Evolutionary conservation across 75 land plant species (phyloP), one percentile per base, ranked within the genome.

Genomic region (Larix kaempferi): DNA sequence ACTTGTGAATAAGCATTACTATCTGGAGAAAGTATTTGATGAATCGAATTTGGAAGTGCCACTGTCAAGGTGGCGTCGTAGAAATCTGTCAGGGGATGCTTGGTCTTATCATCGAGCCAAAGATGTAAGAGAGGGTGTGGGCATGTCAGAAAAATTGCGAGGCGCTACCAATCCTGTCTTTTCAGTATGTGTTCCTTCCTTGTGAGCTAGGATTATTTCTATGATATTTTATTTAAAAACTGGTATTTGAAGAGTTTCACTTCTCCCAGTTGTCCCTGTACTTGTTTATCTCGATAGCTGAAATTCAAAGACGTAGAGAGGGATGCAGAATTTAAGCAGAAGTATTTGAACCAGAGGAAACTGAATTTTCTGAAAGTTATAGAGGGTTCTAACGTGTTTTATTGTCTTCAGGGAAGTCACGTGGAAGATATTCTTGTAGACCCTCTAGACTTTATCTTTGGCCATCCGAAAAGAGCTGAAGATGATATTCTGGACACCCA

Each of bases 381-480:
- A 25, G 26, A 49, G n/a, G 25, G 25, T 23, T 54, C 17, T 49
- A 56, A 44, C 52, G 59, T 74, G 62, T 74, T 74, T 49, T n/a
- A 52, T 19, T 52, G 59, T 23, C 15, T 74, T 25, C 75, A 74
- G 75, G 58, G 75, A 54, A 27, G 65, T 23, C 33, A 72, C 56
- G 80, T 14, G 11, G 52, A 33, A 41, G 82, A 82, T 64, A 2
- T 73, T 39, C 64, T 78, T 67, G 80, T 49, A 39, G 84, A 88
- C 74, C 89, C 89, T 41, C 71, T 88, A 57, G 89, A 88, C 55
- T 82, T 74, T 57, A 21, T 88, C 57, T 76, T 85, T 71, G 89
- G 89, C n/a, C 22, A 25, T 35, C 58, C 75, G 21, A 79, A 73
- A 71, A 69, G 12, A 37, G 74, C 71, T 56, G 85, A 82, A 71